These are phyloP conservation scores for Trichothecium sympodiale DNA, from an alignment of 2,329 filamentous ascomycete species.

Conservation along the genomic window DNA sequence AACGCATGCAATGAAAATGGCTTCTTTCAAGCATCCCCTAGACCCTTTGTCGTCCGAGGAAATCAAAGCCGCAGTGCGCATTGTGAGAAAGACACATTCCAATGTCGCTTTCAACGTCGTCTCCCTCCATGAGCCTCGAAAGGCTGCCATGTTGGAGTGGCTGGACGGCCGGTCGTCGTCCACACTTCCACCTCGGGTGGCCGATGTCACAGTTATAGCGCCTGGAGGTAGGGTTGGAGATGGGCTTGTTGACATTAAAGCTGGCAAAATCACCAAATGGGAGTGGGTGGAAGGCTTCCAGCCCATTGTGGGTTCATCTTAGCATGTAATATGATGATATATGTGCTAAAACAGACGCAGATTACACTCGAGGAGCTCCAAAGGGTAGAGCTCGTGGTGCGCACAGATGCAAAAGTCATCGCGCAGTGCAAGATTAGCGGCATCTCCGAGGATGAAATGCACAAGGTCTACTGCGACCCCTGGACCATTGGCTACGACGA, in stretches of 20 bases:
- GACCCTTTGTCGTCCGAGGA: slow-evolving; percentile 65
- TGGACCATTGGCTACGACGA: slow-evolving; percentile 96
- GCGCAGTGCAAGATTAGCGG: slow-evolving; percentile 81
- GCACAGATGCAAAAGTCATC: slow-evolving; percentile 75
- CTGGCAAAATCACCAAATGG: slow-evolving; percentile 61
- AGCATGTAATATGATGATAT: not conserved
- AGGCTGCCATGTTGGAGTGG: slow-evolving; percentile 75
- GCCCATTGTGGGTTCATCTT: slow-evolving; percentile 49
- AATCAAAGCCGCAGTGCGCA: slow-evolving; percentile 58
- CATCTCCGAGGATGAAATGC: slow-evolving; percentile 77
- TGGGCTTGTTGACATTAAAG: slow-evolving; percentile 63
- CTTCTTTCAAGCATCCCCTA: slow-evolving; percentile 46
- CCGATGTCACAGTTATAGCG: slow-evolving; percentile 75
- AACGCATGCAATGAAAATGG: too few species aligned
- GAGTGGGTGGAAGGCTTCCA: slow-evolving; percentile 65
- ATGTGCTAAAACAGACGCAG: slow-evolving; percentile 23
- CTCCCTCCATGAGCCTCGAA: slow-evolving; percentile 73
- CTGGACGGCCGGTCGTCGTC: slow-evolving; percentile 50
- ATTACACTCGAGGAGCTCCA: slow-evolving; percentile 89
- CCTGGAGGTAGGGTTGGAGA: slow-evolving; percentile 72
- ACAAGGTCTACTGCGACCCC: slow-evolving; percentile 92
- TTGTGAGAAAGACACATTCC: slow-evolving; percentile 59
- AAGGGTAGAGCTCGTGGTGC: slow-evolving; percentile 63
- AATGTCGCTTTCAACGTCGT: slow-evolving; percentile 79
- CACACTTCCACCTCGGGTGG: slow-evolving; percentile 57